A percentile compares a stretch with the other conserved stretches of the same genome.
phyloP scores from a whole-genome alignment of 148 eudicot species.

The Vaccinium vitisidaea region DNA sequence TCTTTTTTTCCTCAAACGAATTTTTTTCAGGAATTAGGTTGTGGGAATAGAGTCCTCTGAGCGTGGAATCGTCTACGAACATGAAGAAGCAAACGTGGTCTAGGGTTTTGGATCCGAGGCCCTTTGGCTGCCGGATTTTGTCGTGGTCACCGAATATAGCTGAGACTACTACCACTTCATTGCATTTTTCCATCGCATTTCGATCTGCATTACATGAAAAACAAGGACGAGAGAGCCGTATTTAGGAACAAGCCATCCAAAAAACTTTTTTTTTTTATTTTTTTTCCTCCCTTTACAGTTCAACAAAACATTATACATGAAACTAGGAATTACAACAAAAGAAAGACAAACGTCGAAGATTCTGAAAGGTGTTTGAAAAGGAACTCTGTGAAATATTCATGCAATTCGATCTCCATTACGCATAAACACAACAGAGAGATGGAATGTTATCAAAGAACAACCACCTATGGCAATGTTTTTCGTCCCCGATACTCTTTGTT shows the following conservation, averaged over 20 bases:
- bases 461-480: not conserved
- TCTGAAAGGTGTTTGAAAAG: not conserved
- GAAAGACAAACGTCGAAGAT: not conserved
- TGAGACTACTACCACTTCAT: constrained; percentile 76
- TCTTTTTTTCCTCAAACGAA: constrained; percentile 28
- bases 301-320: not conserved
- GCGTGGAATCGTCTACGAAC: constrained; percentile 75
- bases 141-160: constrained; percentile 90
- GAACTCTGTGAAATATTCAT: not conserved
- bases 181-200: constrained; percentile 57
- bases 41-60: constrained; percentile 51
- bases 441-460: not conserved
- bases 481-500: not conserved
- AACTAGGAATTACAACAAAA: not conserved
- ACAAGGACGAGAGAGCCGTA: not conserved
- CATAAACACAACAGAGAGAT: not conserved
- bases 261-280: not conserved
- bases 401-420: not conserved
- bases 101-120: constrained; percentile 70
- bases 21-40: constrained; percentile 39
- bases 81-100: constrained; percentile 77
- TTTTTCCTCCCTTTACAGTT: not conserved
- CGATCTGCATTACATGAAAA: constrained; percentile 38
- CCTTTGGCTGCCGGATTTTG: constrained; percentile 88
- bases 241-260: not conserved